Base-by-base conservation (phyloP, 2,329 filamentous ascomycete species). In the Botryosphaeria dothidea region DNA sequence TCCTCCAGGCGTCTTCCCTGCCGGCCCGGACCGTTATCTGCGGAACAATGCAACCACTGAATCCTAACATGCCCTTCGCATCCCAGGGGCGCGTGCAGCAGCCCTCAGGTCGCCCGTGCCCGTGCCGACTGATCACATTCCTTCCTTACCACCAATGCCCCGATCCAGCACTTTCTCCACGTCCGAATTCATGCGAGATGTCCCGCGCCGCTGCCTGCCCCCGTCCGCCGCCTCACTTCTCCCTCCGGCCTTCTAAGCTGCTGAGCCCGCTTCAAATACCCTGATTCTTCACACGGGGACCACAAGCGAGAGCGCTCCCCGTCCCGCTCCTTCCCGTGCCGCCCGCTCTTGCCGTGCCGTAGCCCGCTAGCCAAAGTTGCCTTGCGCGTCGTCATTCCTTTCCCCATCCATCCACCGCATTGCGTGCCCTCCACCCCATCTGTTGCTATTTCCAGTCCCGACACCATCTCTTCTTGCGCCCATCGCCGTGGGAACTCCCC, bases 311-410 rank as follows among this genome's bases (percentile, higher is more conserved):
- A 41, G 17, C 41, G 56, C 38, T 23, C 38, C 56, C 56, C 41
- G 56, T 60, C 41, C 56, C 56, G 38, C 56, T 60, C 56, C 56
- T 23, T 60, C 56, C 56, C 56, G 56, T 60, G 56, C 56, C 56
- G 56, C 56, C 56, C 56, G 56, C 56, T 60, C 56, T 60, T 60
- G 56, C 56, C 56, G 56, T 60, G 56, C 56, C 56, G 56, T 43
- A 34, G 56, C 27, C 38, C 56, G 36, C 19, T 38, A 41, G 51
- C 31, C 23, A 7, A 3, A 8, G 31, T 34, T 34, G 17, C 36
- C 15, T 36, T 11, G 41, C 36, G 23, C 23, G 21, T 57, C 54
- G 31, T 17, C 52, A 43, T 41, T 3, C 8, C 23, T n/a, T 51
- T 34, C 48, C 48, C 48, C 48, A 29, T 29, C 31, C 31, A 41